These are phyloP conservation scores for Aegilops speltoides DNA, from an alignment of 176 grass and related monocot species.

Conservation along the genomic window DNA sequence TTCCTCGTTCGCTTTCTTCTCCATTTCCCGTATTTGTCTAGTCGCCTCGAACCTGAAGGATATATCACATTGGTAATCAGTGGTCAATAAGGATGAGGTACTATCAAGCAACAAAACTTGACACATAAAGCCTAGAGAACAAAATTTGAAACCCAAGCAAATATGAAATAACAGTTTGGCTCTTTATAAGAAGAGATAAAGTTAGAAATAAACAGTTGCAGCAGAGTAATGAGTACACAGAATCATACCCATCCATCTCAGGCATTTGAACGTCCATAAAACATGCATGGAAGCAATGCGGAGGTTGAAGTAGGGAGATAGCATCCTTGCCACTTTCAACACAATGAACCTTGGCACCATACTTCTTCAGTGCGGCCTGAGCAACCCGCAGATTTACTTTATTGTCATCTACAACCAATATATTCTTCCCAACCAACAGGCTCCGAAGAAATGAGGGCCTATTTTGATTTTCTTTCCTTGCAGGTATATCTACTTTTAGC, in stretches of 20 bases:
- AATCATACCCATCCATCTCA: slow-evolving; percentile 95
- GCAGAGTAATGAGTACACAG: slow-evolving; percentile 21
- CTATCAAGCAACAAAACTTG: not conserved
- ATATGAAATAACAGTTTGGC: not conserved
- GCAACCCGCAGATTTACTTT: slow-evolving; percentile 92
- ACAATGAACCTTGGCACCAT: slow-evolving; percentile 80
- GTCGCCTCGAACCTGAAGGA: slow-evolving; percentile 77
- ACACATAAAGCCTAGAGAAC: not conserved
- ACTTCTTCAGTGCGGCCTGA: slow-evolving; percentile 69
- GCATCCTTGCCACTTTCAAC: slow-evolving; percentile 92
- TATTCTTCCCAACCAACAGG: slow-evolving; percentile 83
- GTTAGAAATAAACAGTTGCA: not conserved
- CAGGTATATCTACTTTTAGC: slow-evolving; percentile 46
- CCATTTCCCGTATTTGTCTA: slow-evolving; percentile 71
- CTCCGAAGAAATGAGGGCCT: slow-evolving; percentile 49
- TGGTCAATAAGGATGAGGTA: not conserved
- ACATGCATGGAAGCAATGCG: slow-evolving; percentile 82
- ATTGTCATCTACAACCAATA: slow-evolving; percentile 98
- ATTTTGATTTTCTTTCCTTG: slow-evolving; percentile 56
- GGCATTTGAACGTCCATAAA: slow-evolving; percentile 99
- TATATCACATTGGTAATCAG: not conserved
- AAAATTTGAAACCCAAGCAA: not conserved
- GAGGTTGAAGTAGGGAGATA: slow-evolving; percentile 55
- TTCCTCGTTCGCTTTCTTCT: slow-evolving; percentile 59
- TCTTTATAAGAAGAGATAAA: not conserved